Conservation (phyloP, 768 basidiomycete species). For the Termitomyces sp. region DNA sequence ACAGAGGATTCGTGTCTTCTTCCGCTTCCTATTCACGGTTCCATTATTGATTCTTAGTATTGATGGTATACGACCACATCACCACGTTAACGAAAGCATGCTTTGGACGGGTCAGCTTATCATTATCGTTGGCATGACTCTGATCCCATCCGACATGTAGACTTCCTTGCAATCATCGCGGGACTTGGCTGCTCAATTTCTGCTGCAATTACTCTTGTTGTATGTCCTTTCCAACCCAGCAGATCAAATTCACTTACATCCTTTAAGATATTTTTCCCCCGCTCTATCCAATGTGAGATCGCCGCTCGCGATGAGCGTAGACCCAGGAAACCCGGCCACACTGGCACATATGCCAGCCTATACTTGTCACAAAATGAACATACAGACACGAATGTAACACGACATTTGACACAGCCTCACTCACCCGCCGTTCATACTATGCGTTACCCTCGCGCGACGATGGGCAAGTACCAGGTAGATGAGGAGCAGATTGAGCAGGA, state of each 20-base stretch:
- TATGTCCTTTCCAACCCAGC: conserved; percentile 26
- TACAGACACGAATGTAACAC: conserved; percentile 15
- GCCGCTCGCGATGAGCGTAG: conserved; percentile 44
- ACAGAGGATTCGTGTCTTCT: conserved; percentile 66
- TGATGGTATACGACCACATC: conserved; percentile 64
- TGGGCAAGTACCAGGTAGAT: conserved; percentile 21
- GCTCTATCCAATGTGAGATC: conserved; percentile 67
- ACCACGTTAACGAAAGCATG: conserved; percentile 63
- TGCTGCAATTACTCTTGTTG: conserved; percentile 72
- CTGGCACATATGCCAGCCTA: conserved; percentile 9
- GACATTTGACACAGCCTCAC: conserved; percentile 7
- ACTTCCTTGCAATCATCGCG: conserved; percentile 55
- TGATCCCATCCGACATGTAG: conserved; percentile 26
- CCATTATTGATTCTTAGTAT: conserved; percentile 63
- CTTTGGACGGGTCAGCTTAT: conserved; percentile 43
- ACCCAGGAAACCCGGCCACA: conserved; percentile 24
- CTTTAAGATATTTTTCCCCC: conserved; percentile 78
- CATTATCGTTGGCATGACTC: background rate
- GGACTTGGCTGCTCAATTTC: conserved; percentile 63
- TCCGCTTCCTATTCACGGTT: conserved; percentile 68
- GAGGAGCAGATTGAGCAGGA: conserved; percentile 33
- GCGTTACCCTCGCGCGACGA: conserved; percentile 2
- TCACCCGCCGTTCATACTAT: background rate
- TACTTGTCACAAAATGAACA: conserved; percentile 19
- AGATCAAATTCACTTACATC: background rate